These are phyloP conservation scores for Lipomyces yamanashiensis DNA, from an alignment of 805 yeast genomes.

Conservation along the genomic window DNA sequence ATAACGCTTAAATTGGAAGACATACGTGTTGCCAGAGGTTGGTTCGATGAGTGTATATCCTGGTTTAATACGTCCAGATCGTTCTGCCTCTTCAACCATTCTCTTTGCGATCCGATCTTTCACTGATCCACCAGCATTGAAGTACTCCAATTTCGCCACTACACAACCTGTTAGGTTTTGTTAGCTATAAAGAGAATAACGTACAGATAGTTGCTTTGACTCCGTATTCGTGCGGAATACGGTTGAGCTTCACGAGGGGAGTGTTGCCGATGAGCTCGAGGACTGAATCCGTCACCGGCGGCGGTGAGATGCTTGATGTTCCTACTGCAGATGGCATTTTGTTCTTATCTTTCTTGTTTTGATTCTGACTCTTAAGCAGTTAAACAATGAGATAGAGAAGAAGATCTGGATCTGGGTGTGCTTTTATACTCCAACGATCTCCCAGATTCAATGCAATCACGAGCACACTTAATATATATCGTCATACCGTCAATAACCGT, in stretches of 20 bases:
- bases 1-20: not conserved
- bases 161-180: slow-evolving; percentile 42
- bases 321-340: not conserved
- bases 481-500: not conserved
- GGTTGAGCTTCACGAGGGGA: slow-evolving; percentile 74
- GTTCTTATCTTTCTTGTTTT: not conserved
- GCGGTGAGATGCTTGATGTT: slow-evolving; percentile 34
- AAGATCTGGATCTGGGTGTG: too few species aligned
- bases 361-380: too few species aligned
- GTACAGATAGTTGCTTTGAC: slow-evolving; percentile 59
- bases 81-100: slow-evolving; percentile 86
- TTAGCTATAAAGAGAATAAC: slow-evolving; percentile 3
- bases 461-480: not conserved
- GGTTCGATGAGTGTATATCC: slow-evolving; percentile 83
- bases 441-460: too few species aligned
- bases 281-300: slow-evolving; percentile 56
- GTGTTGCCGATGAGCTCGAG: slow-evolving; percentile 85
- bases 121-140: slow-evolving; percentile 89
- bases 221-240: slow-evolving; percentile 75
- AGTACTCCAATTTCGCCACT: slow-evolving; percentile 76
- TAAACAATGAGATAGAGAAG: too few species aligned
- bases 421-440: too few species aligned
- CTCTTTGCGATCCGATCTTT: slow-evolving; percentile 86
- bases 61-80: slow-evolving; percentile 76
- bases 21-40: slow-evolving; percentile 78